Evolutionary conservation across 2,329 filamentous ascomycete species (phyloP), one percentile per base, ranked within the genome.

Genomic region (Microsporum ferrugineum): DNA sequence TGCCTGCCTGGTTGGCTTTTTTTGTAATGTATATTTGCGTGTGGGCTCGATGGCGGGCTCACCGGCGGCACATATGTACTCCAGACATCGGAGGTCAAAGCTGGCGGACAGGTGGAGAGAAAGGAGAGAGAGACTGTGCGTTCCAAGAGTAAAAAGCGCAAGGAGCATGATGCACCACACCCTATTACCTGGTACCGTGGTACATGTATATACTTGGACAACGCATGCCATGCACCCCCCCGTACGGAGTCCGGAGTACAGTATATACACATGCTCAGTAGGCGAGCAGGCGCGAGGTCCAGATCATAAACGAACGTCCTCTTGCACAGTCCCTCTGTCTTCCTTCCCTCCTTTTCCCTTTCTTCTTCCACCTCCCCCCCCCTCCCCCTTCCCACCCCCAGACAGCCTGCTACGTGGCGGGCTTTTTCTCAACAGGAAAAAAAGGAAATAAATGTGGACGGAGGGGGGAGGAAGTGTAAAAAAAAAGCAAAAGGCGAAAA

Each of bases 241-340:
- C 12, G 47, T 53, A 31, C 47, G 27, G 47, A 34, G 27, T 34
- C 47, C 47, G 47, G 47, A 53, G 47, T 53, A 53, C 47, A 47
- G 43, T 47, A 47, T 17, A 43, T n/a, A 12, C 14, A 47, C 43
- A n/a, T 53, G 47, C 29, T 31, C 27, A 34, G 29, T 53, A 53
- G 47, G 47, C 47, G 47, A 53, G 47, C 47, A 53, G 47, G 47
- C 47, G 47, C 47, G 47, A 53, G 39, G 47, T 53, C 47, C 47
- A 53, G 47, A 34, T 53, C 47, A 14, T 53, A 27, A 34, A 34
- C 47, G 47, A 53, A 29, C 27, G 27, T 53, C 47, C 47, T n/a
- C 29, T 34, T 33, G 23, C 43, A 23, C 39, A 43, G 39, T 43
- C 39, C 38, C 38, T 41, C 38, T 12, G 1, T 10, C 38, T 14